These are phyloP conservation scores for Aphanomyces cochlioides DNA, from an alignment of 352 stramenopile species.

Conservation along the genomic window DNA sequence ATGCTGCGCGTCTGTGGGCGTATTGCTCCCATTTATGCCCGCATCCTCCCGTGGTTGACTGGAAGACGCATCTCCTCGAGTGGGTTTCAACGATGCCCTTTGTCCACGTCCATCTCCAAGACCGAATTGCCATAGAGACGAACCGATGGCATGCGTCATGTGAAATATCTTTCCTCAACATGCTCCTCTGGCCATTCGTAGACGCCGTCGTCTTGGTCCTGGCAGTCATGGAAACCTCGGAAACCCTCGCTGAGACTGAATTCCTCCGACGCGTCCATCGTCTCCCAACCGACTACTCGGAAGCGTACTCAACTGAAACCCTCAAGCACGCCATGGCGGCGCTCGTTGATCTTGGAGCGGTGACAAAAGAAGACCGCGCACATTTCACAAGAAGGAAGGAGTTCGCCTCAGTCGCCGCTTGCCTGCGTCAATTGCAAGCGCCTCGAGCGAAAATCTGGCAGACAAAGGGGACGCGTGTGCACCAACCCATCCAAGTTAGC, in stretches of 20 bases:
- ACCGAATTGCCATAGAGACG: slow-evolving; percentile 20
- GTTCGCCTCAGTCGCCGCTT: too few species aligned
- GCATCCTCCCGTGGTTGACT: slow-evolving; percentile 37
- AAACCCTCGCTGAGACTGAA: not conserved
- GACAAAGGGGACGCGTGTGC: too few species aligned
- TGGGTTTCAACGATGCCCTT: slow-evolving; percentile 25
- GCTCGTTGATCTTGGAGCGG: slow-evolving; percentile 1
- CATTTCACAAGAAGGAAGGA: too few species aligned
- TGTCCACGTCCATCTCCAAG: slow-evolving; percentile 23
- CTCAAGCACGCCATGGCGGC: slow-evolving; percentile 11
- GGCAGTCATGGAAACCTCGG: not conserved
- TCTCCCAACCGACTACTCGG: not conserved
- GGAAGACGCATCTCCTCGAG: slow-evolving; percentile 41
- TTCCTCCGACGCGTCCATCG: not conserved
- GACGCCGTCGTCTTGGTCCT: slow-evolving; percentile 46
- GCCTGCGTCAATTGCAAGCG: not conserved
- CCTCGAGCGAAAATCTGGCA: not conserved
- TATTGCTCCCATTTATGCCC: slow-evolving; percentile 68
- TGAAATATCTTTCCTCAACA: slow-evolving; percentile 56
- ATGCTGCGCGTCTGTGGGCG: slow-evolving; percentile 51
- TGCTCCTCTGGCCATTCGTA: slow-evolving; percentile 71
- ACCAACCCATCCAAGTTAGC: not conserved
- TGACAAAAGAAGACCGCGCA: not conserved
- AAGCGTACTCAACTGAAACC: slow-evolving; percentile 5
- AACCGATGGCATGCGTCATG: slow-evolving; percentile 32